A percentile compares a stretch with the other conserved stretches of the same genome.
Conservation (phyloP, 2,329 filamentous ascomycete genomes). For the Diaporthe ampelina region DNA sequence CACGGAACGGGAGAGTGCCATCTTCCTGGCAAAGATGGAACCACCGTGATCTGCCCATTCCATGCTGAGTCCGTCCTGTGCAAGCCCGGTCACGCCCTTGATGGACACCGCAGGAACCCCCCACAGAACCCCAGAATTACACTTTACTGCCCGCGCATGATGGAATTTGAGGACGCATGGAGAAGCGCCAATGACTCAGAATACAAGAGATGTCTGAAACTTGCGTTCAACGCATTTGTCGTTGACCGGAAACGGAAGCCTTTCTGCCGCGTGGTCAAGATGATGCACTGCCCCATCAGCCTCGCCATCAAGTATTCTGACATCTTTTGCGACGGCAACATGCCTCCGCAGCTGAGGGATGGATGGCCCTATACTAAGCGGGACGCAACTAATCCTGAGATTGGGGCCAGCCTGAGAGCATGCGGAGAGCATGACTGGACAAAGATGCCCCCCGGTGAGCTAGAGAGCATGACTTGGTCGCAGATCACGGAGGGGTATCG, state of each 20-base stretch:
- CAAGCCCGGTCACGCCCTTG: too few species aligned
- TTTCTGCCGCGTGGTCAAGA: neutral
- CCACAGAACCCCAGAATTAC: too few species aligned
- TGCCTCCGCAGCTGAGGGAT: neutral
- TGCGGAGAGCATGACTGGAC: neutral
- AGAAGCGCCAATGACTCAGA: too few species aligned
- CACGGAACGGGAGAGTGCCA: too few species aligned
- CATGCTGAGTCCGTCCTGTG: too few species aligned
- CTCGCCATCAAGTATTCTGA: neutral
- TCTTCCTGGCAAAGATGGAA: too few species aligned
- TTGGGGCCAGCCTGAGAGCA: neutral
- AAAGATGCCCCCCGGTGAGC: neutral
- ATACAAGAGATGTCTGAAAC: neutral
- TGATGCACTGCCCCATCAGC: neutral
- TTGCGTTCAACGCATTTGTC: neutral
- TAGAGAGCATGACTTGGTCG: neutral
- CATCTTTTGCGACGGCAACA: neutral
- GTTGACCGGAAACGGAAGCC: neutral
- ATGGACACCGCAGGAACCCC: too few species aligned
- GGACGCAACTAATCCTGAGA: neutral
- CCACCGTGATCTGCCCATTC: too few species aligned
- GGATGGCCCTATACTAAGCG: neutral
- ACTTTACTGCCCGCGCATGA: neutral
- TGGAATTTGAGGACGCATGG: neutral
- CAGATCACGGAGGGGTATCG: neutral